Evolutionary conservation across 2,329 filamentous ascomycete species (phyloP), one percentile per base, ranked within the genome.

Genomic region (Trichoderma sp.): DNA sequence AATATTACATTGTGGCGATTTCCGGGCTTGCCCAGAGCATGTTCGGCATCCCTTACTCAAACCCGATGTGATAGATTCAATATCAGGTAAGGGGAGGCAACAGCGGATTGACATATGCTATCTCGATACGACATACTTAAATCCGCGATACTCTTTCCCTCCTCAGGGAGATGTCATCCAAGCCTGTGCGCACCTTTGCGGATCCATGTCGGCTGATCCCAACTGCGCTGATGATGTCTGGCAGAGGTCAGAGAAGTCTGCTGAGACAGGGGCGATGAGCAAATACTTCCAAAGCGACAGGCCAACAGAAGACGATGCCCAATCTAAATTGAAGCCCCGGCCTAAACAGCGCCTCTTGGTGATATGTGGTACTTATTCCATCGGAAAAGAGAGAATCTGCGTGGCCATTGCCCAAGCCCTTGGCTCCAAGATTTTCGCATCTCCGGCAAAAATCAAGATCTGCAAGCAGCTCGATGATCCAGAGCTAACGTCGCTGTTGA

Each of bases 61-160:
- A 71, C 93, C 95, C 0, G 88, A 96, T 27, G 82, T 89, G 0
- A 73, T 90, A 17, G 92, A 97, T 73, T 82, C 85, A 2, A 81
- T 91, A 9, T 89, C 88, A 0, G 92, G 92, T 1, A 91, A 91
- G 76, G 82, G 81, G 1, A 89, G 84, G 68, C 91, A 95, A 74
- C 95, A 98, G 76, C 92, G 90, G 74, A 93, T 99, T 65, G 94
- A 99, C 74, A 89, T 94, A 32, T 98, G 95, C 80, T 99, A 99
- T 76, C 87, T 99, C 9, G 95, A 99, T 76, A 99, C 95, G 0
- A 99, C 95, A 0, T 99, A 99, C 76, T 85, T 99, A 12, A 97
- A 95, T 71, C 95, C 95, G 0, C 93, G 94, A 71, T 99, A 98
- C 78, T 90, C 94, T 0, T 99, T 99, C 73, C 95, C 95, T 0